Conservation (phyloP, 306 rosid species). For the Sicyos baderoa region DNA sequence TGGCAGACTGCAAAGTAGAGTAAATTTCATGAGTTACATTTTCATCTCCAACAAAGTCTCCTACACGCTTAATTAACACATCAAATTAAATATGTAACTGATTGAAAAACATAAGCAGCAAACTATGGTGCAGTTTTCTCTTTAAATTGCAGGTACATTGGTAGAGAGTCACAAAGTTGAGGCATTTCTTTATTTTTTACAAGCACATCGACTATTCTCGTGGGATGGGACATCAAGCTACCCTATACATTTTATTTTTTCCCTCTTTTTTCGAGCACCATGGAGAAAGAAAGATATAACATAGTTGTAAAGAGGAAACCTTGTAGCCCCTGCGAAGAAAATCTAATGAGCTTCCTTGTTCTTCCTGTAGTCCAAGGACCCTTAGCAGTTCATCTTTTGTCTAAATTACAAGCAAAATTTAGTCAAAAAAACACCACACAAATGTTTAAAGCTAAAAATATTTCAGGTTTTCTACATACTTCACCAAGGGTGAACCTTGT, state of each 20-base stretch:
- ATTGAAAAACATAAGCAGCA: neutral
- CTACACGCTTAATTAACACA: too few relatives aligned
- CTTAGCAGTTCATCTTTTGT: slow-evolving; percentile 82
- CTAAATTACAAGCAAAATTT: slow-evolving; percentile 41
- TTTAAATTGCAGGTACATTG: neutral
- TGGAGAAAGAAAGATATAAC: neutral
- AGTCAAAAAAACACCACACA: slow-evolving; percentile 13
- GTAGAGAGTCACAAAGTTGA: neutral
- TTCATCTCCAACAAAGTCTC: neutral
- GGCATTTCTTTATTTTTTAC: too few relatives aligned
- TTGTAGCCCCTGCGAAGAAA: slow-evolving; percentile 95
- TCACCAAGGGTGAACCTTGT: slow-evolving; percentile 83
- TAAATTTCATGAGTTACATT: neutral
- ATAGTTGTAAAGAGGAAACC: slow-evolving; percentile 35
- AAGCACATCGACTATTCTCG: too few relatives aligned
- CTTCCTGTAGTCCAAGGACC: slow-evolving; percentile 90
- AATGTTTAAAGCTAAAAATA: slow-evolving; percentile 12
- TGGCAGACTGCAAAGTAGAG: slow-evolving; percentile 44
- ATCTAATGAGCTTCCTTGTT: slow-evolving; percentile 81
- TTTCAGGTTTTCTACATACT: slow-evolving; percentile 29
- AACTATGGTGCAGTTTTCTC: neutral
- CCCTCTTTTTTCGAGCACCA: neutral
- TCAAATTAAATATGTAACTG: too few relatives aligned
- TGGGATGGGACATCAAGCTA: too few relatives aligned
- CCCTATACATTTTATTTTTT: too few relatives aligned